These are phyloP conservation scores for Boechera retrofracta DNA, from an alignment of 345 rosid species.

Conservation along the genomic window DNA sequence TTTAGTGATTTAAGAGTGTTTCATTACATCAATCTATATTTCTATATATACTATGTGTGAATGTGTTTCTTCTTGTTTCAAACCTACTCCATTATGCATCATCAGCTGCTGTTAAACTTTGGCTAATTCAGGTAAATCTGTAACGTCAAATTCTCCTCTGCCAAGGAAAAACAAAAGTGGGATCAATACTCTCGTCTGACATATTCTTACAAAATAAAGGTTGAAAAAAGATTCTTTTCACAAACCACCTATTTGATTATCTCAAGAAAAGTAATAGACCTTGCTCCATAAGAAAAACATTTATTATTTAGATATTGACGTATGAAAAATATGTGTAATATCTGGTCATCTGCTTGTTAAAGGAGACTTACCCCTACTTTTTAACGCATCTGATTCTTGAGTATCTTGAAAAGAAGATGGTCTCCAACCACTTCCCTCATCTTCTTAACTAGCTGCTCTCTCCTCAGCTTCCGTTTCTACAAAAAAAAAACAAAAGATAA, in stretches of 20 bases:
- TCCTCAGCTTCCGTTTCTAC: slow-evolving; percentile 42
- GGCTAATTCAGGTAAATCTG: neutral
- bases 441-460: slow-evolving; percentile 38
- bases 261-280: slow-evolving; percentile 27
- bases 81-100: slow-evolving; percentile 37
- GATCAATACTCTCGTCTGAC: neutral
- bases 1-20: neutral
- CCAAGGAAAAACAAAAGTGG: slow-evolving; percentile 25
- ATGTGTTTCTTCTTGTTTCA: slow-evolving; percentile 5
- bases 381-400: slow-evolving; percentile 31
- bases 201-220: neutral
- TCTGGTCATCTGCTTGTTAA: neutral
- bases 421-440: slow-evolving; percentile 44
- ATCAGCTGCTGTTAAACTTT: slow-evolving; percentile 18
- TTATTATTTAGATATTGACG: neutral
- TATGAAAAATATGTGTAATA: neutral
- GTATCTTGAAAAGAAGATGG: slow-evolving; percentile 34
- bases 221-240: neutral
- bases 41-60: neutral
- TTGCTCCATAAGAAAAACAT: slow-evolving; percentile 35
- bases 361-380: slow-evolving; percentile 23
- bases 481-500: neutral
- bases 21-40: slow-evolving; percentile 11
- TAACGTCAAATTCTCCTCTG: slow-evolving; percentile 31
- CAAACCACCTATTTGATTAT: neutral